Evolutionary conservation across 169 alveolate species (phyloP), one percentile per base, ranked within the genome.

Genomic region (Eimeria brunetti): DNA sequence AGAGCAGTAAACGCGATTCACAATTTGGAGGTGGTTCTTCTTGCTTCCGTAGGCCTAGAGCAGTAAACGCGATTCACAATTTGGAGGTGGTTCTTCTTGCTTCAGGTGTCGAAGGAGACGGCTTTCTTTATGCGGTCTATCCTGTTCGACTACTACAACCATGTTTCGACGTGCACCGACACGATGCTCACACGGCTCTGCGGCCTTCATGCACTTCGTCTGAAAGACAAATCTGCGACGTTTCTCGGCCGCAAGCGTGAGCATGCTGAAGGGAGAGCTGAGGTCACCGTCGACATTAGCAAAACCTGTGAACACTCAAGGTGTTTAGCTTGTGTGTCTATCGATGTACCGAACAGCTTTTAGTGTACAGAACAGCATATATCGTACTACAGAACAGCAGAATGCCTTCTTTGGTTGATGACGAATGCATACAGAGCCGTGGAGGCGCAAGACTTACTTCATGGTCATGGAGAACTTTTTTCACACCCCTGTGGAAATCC

Each of bases 391-490:
- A 81, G 33, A 33, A 36, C 53, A 46, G 73, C 11, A 12, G 46
- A 7, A 53, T 11, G 12, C 11, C 6, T 51, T 81, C 27, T 36
- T 4, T 53, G 24, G 12, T 81, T 51, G 53, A 20, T 18, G 75
- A 16, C 38, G 33, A 24, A 18, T 81, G 53, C 75, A 24, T 36
- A 60, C 91, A 85, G 91, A 85, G 80, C 80, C 91, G 14, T 85
- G 91, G 91, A 85, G 91, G 91, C 96, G 73, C 75, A 98, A 98
- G 93, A 95, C 98, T 67, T 99, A 98, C 97, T 99, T 99, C 94
- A 98, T 99, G n/a, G 99, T 99, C 46, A 99, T 99, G 99, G 98
- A 97, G 78, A 99, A 99, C 97, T 98, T 99, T 73, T 99, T 99
- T 95, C 98, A 98, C 91, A 98, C 99, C 36, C 97, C 98, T 0